Evolutionary conservation across 2,329 filamentous ascomycete species (phyloP), one percentile per base, ranked within the genome.

Genomic region (Claviceps sp.): DNA sequence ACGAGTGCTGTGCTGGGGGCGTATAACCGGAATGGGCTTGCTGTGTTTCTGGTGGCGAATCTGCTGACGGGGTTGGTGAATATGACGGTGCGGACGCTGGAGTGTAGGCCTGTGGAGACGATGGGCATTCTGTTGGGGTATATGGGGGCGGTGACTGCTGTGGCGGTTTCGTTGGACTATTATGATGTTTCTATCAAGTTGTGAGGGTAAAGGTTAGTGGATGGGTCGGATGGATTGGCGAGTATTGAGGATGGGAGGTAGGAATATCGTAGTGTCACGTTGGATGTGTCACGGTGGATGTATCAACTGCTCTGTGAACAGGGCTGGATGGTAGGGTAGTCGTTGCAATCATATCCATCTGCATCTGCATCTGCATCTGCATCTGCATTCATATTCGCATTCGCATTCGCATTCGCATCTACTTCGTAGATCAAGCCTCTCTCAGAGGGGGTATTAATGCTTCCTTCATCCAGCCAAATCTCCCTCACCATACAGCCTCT

Each of bases 21-120:
- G 0, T 94, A 85, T 64, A 98, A 98, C 64, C 78, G 85, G 50
- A 96, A 96, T 60, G 90, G 93, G 0, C 71, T 98, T 46, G 81
- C 80, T 0, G 68, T 97, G 1, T 98, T 98, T 63, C 67, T 98
- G 53, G 62, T 90, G 39, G 90, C 93, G 2, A 98, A 98, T 63
- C 68, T 98, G 46, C 68, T 95, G 55, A 98, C 93, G 0, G 93
- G 93, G 0, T 63, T 88, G 16, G 84, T 97, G 50, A 98, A 98
- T 65, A 74, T 98, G 75, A 86, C 83, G 4, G 67, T 97, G 51
- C 83, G 84, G 40, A 98, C 93, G 2, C 68, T 97, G 57, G 78
- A 91, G 63, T 80, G 85, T 56, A 75, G 74, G 4, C 77, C 79
- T 8, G 60, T 76, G 3, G 66, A 71, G 52, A 80, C 89, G 0